phyloP scores from a whole-genome alignment of 2,329 filamentous ascomycete genomes.

The Colletotrichum horii region DNA sequence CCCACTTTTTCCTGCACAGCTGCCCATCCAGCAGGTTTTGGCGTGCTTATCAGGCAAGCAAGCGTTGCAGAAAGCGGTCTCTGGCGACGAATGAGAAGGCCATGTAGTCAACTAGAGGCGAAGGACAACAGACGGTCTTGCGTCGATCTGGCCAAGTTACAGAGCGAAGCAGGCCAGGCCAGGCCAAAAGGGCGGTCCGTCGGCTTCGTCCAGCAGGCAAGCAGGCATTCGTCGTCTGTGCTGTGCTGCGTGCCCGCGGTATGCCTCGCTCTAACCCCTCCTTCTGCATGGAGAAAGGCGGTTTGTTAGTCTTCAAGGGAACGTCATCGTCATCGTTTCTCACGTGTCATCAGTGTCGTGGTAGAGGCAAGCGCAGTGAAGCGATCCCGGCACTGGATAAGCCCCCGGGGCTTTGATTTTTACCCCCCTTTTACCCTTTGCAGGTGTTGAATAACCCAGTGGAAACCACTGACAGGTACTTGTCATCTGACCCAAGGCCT shows the following conservation, averaged over 20 bases:
- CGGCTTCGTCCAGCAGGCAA: neutral
- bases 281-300: neutral
- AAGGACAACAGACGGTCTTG: neutral
- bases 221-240: neutral
- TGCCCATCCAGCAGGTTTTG: conserved; percentile 22
- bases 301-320: neutral
- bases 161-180: neutral
- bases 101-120: neutral
- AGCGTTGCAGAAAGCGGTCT: conserved; percentile 16
- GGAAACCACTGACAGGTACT: neutral
- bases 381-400: neutral
- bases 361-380: neutral
- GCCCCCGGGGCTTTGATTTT: neutral
- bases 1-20: conserved; percentile 22
- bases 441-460: neutral
- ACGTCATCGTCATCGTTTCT: conserved; percentile 7
- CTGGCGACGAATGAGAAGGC: conserved; percentile 10
- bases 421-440: neutral
- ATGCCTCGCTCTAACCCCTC: neutral
- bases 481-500: neutral
- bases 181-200: neutral
- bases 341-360: neutral
- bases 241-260: neutral
- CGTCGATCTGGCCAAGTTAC: neutral
- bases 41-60: conserved; percentile 14